Evolutionary conservation across 2,329 filamentous ascomycete genomes (phyloP).

Genomic region (Torrubiellomyces zombiae): DNA sequence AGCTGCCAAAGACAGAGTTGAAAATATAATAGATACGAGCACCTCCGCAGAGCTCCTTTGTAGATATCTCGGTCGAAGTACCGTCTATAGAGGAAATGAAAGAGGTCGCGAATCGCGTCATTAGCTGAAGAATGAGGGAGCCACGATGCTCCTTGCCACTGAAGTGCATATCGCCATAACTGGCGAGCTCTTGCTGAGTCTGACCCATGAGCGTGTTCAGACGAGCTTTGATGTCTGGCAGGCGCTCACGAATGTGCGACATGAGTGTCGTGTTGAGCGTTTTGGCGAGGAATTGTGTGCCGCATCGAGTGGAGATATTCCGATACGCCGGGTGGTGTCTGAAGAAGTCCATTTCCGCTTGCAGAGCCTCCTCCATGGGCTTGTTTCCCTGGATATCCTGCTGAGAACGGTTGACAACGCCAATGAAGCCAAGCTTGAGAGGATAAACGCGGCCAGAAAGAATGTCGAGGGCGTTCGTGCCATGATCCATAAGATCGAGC

Average conservation of each 20-base stretch:
- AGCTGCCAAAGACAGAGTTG: conserved; percentile 96
- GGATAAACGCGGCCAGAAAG: conserved; percentile 95
- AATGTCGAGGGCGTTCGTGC: conserved; percentile 93
- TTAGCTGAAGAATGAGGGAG: conserved; percentile 85
- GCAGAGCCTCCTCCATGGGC: conserved; percentile 79
- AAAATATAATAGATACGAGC: conserved; percentile 98
- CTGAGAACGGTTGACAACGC: conserved; percentile 93
- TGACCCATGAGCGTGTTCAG: conserved; percentile 99
- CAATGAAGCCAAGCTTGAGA: conserved; percentile 91
- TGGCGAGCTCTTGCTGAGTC: conserved; percentile 93
- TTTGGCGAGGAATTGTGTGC: conserved; percentile 86
- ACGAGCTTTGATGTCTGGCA: conserved; percentile 95
- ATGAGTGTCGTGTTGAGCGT: conserved; percentile 91
- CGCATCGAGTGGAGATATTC: conserved; percentile 86
- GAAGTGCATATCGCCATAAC: conserved; percentile 95
- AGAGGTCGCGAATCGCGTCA: conserved; percentile 94
- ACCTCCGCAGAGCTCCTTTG: conserved; percentile 89
- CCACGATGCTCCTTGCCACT: conserved; percentile 93
- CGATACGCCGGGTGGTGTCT: conserved; percentile 91
- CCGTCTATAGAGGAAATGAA: conserved; percentile 98
- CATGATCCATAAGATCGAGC: conserved; percentile 95
- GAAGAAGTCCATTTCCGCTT: conserved; percentile 88
- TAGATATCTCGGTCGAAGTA: conserved; percentile 96
- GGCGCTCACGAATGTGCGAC: conserved; percentile 83
- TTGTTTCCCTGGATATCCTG: conserved; percentile 96